phyloP scores from a whole-genome alignment of 768 basidiomycete species.

The Auricularia sp. region DNA sequence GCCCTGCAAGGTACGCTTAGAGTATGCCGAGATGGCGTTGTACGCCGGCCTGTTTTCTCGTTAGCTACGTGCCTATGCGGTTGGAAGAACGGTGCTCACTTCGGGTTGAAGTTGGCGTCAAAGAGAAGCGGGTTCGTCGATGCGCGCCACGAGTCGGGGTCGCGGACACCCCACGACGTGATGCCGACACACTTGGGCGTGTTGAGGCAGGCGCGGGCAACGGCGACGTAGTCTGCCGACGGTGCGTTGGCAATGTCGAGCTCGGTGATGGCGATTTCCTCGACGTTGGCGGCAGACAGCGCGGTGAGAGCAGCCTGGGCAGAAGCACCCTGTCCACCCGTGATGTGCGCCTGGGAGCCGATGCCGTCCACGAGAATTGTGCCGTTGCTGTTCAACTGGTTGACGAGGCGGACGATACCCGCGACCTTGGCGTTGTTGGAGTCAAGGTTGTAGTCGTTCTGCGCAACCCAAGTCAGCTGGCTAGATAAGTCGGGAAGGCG shows the following conservation, averaged over 20 bases:
- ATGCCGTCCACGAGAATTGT: slow-evolving; percentile 37
- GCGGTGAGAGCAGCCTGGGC: slow-evolving; percentile 35
- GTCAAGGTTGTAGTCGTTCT: slow-evolving; percentile 31
- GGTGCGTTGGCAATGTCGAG: slow-evolving; percentile 26
- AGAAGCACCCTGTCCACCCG: slow-evolving; percentile 31
- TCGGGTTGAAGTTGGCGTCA: slow-evolving; percentile 37
- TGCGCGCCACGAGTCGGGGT: slow-evolving; percentile 40
- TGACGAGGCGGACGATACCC: slow-evolving; percentile 33
- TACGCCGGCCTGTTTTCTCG: background rate
- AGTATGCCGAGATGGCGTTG: background rate
- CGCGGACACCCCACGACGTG: slow-evolving; percentile 41
- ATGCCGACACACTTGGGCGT: slow-evolving; percentile 35
- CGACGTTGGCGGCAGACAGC: slow-evolving; percentile 32
- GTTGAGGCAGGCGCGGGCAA: slow-evolving; percentile 36
- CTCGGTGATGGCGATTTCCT: slow-evolving; percentile 38
- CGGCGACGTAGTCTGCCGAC: slow-evolving; percentile 30
- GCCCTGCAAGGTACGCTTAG: too few relatives aligned
- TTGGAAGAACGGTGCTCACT: slow-evolving; percentile 22
- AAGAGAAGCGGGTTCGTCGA: slow-evolving; percentile 35
- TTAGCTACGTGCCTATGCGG: too few relatives aligned
- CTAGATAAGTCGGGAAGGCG: slow-evolving; percentile 3
- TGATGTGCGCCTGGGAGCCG: slow-evolving; percentile 38
- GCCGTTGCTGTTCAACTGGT: slow-evolving; percentile 29
- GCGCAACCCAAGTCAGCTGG: background rate
- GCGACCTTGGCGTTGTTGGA: slow-evolving; percentile 35